A percentile compares a stretch with the other conserved stretches of the same genome.
Conservation (phyloP, 169 alveolate species). For the Babesia microti region DNA sequence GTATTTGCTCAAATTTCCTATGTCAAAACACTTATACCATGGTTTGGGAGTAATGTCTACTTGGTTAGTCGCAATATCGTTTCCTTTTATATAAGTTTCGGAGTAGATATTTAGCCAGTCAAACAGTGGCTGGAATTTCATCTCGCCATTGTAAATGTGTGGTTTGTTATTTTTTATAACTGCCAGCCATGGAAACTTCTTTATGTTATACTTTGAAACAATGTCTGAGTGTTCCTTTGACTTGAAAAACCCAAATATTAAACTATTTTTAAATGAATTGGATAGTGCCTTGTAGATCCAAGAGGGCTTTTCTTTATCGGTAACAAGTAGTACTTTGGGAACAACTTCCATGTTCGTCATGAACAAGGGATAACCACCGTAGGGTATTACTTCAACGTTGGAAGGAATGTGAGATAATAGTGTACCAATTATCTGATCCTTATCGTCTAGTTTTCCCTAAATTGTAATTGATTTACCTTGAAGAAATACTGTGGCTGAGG, state of each 20-base stretch:
- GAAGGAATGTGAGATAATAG: conserved; percentile 50
- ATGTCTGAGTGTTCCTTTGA: conserved; percentile 55
- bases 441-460: conserved; percentile 19
- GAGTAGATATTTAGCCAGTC: conserved; percentile 89
- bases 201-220: conserved; percentile 72
- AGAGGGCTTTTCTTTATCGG: conserved; percentile 53
- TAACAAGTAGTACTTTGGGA: conserved; percentile 56
- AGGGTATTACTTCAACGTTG: conserved; percentile 43
- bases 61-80: conserved; percentile 72
- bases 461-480: conserved; percentile 15
- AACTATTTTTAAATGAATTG: conserved; percentile 40
- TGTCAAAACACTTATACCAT: conserved; percentile 38
- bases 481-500: conserved; percentile 56
- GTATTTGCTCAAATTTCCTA: conserved; percentile 62
- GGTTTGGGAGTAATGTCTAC: conserved; percentile 71
- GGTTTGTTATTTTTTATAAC: conserved; percentile 69
- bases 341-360: conserved; percentile 52
- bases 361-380: conserved; percentile 42
- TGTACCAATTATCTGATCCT: conserved; percentile 19
- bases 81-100: conserved; percentile 91
- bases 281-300: conserved; percentile 58
- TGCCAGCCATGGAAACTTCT: conserved; percentile 70
- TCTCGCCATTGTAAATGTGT: conserved; percentile 77
- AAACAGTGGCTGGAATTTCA: conserved; percentile 70
- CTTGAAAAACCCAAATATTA: conserved; percentile 48